Conservation (phyloP, 108 stramenopile genomes). For the Chaetoceros tenuissimus region DNA sequence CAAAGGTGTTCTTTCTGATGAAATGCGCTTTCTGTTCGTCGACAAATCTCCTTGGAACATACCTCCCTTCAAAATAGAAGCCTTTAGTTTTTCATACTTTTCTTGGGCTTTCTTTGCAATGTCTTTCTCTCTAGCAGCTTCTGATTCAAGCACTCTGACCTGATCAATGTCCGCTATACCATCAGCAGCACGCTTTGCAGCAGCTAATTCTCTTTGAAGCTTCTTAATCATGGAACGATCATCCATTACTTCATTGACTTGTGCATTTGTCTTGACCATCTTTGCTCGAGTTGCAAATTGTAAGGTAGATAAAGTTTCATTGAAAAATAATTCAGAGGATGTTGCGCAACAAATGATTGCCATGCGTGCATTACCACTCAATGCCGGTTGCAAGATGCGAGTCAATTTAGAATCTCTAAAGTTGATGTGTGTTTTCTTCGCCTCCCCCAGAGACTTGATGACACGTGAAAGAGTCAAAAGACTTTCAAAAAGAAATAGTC, state of each 20-base stretch:
- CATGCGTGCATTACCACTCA: constrained; percentile 82
- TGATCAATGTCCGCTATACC: constrained; percentile 30
- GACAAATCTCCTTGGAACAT: constrained; percentile 20
- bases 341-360: constrained; percentile 85
- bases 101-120: constrained; percentile 60
- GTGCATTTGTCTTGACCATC: constrained; percentile 98
- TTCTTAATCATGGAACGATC: constrained; percentile 51
- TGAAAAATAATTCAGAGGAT: constrained; percentile 96
- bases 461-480: constrained; percentile 97
- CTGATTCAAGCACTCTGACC: constrained; percentile 37
- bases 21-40: neutral
- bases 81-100: constrained; percentile 63
- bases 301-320: constrained; percentile 96
- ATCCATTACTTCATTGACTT: constrained; percentile 93
- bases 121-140: constrained; percentile 49
- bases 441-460: constrained; percentile 92
- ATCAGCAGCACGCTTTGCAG: constrained; percentile 85
- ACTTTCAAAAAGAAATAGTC: constrained; percentile 43
- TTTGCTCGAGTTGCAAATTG: constrained; percentile 98
- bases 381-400: constrained; percentile 93
- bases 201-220: constrained; percentile 92
- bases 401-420: constrained; percentile 99
- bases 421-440: constrained; percentile 91
- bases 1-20: neutral
- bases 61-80: constrained; percentile 65